Evolutionary conservation across 2,329 filamentous ascomycete species (phyloP).

Genomic region (Clathrospora elynae): DNA sequence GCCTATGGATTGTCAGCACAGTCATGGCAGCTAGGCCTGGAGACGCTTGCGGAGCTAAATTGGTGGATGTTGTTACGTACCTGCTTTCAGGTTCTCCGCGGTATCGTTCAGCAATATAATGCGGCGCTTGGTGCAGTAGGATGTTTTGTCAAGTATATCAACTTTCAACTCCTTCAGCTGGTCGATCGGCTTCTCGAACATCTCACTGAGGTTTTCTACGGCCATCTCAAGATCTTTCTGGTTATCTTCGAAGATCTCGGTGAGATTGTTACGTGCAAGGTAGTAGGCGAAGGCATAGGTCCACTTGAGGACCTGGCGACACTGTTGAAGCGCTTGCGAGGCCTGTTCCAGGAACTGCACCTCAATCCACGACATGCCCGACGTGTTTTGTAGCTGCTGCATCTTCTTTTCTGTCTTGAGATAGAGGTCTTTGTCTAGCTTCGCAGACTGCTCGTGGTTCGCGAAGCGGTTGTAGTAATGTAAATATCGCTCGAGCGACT

Average conservation of each 20-base stretch:
- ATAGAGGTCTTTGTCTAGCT: constrained; percentile 94
- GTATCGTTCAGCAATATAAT: constrained; percentile 91
- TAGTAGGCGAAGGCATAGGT: constrained; percentile 99
- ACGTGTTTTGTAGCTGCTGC: constrained; percentile 90
- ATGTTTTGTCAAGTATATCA: constrained; percentile 97
- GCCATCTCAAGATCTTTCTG: constrained; percentile 98
- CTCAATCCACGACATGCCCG: constrained; percentile 98
- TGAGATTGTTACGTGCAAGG: constrained; percentile 91
- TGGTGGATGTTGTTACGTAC: constrained; percentile 57
- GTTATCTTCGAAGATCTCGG: constrained; percentile 97
- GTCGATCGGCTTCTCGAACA: constrained; percentile 96
- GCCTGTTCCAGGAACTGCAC: constrained; percentile 95
- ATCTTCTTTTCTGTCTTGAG: constrained; percentile 99
- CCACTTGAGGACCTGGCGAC: constrained; percentile 98
- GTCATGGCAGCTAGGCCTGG: not conserved
- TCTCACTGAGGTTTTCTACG: constrained; percentile 94
- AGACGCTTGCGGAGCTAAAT: not conserved
- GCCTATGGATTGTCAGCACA: constrained; percentile 23
- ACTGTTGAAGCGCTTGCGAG: constrained; percentile 90
- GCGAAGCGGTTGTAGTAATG: constrained; percentile 99
- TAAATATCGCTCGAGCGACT: constrained; percentile 91
- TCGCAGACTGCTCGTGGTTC: constrained; percentile 97
- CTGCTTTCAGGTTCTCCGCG: constrained; percentile 85
- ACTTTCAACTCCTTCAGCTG: constrained; percentile 88
- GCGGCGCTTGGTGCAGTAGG: constrained; percentile 91